Base-by-base conservation (phyloP, 768 basidiomycete species). In the Trametes coccinea region DNA sequence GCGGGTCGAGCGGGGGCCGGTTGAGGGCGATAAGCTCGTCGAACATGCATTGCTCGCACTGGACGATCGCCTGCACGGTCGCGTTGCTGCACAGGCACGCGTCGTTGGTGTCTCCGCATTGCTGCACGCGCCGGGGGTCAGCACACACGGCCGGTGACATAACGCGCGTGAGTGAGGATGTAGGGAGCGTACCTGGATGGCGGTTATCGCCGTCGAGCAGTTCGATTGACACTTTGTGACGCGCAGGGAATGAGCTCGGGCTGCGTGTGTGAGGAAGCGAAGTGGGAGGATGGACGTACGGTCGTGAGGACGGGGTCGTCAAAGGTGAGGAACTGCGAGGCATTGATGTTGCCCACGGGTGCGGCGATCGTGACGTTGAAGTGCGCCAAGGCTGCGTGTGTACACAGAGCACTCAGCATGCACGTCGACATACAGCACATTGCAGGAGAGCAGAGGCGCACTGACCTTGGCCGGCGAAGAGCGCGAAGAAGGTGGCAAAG, bases 41-140 rank as follows among this genome's bases (percentile, higher is more conserved):
- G 69, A 88, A 85, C 79, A 88, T 81, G 77, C 89, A 92, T 67
- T 86, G 83, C 71, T 92, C 81, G 74, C 89, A 89, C 37, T 67
- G 52, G 2, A 77, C 73, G 57, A 92, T 72, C 1, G 74, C 65
- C 0, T 70, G 59, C 34, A 84, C 77, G 3, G 81, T 41, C 2
- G 61, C 68, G 13, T 73, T 60, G 16, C 60, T 67, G 77, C 90
- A 92, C 29, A 89, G 77, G 70, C 89, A 91, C 17, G 63, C 61
- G 37, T 80, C 72, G 63, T 83, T 63, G 9, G 62, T 74, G 56
- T 77, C 69, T 16, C 71, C 70, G 72, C 89, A 89, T 27, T 31
- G 29, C 48, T 49, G 30, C 48, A 31, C 30, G 30, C 30, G 48
- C 6, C 22, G 22, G 22, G 22, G 22, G 22, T 22, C 22, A 22